These are phyloP conservation scores for Pseudopithomyces maydicus DNA, from an alignment of 2,329 filamentous ascomycete species.

Conservation along the genomic window DNA sequence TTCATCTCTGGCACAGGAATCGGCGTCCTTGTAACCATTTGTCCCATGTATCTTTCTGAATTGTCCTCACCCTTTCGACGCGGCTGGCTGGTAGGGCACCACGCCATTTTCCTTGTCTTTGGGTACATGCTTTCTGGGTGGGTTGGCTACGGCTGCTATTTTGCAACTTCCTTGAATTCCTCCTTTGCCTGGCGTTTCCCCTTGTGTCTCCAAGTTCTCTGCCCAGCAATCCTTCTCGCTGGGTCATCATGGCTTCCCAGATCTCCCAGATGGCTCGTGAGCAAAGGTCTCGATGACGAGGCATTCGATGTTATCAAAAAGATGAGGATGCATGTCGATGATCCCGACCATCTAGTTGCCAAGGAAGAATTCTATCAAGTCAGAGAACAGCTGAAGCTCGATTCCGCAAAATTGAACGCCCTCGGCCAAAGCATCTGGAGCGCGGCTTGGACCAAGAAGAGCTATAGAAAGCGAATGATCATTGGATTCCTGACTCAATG, in stretches of 20 bases:
- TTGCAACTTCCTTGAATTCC: conserved; percentile 40
- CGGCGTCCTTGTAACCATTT: conserved; percentile 50
- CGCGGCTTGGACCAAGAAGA: conserved; percentile 18
- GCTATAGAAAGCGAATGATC: conserved; percentile 54
- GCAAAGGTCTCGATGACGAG: conserved; percentile 52
- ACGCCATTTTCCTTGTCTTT: conserved; percentile 54
- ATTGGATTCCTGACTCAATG: conserved; percentile 57
- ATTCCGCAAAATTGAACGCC: conserved; percentile 15
- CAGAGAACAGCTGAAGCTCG: conserved; percentile 45
- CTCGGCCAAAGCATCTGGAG: conserved; percentile 16
- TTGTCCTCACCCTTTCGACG: conserved; percentile 48
- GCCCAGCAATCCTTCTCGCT: conserved; percentile 47
- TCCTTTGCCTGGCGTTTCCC: conserved; percentile 55
- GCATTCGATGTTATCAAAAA: conserved; percentile 51
- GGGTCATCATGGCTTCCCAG: conserved; percentile 51
- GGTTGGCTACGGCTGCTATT: conserved; percentile 54
- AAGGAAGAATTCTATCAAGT: conserved; percentile 56
- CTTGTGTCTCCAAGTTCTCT: conserved; percentile 48
- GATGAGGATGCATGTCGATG: conserved; percentile 46
- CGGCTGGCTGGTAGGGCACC: conserved; percentile 49
- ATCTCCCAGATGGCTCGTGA: conserved; percentile 58
- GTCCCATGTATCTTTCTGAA: conserved; percentile 53
- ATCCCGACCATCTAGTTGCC: conserved; percentile 49
- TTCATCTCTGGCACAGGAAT: conserved; percentile 51
- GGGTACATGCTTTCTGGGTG: conserved; percentile 53